These are phyloP conservation scores for Rhizopus arrhizus DNA, from an alignment of 371 early-diverging fungal species.

Conservation along the genomic window DNA sequence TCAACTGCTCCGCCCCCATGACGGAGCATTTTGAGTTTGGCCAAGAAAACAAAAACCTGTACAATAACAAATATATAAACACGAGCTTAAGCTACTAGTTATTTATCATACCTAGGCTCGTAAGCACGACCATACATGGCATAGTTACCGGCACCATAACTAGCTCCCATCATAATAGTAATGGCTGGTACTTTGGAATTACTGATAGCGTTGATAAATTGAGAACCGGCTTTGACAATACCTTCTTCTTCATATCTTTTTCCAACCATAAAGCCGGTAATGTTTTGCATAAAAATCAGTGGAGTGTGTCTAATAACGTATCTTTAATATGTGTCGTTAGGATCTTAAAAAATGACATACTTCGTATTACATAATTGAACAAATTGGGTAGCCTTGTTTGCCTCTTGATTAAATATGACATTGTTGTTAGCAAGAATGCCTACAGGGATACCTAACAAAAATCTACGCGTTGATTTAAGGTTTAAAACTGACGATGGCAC, in stretches of 20 bases:
- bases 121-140: conserved; percentile 81
- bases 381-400: conserved; percentile 80
- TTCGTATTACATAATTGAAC: conserved; percentile 76
- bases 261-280: conserved; percentile 85
- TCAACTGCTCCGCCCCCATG: conserved; percentile 78
- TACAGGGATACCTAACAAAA: conserved; percentile 58
- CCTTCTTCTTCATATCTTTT: conserved; percentile 75
- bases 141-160: conserved; percentile 83
- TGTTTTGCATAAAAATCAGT: conserved; percentile 72
- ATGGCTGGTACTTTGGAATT: conserved; percentile 75
- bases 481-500: neutral
- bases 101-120: conserved; percentile 55
- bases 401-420: conserved; percentile 71
- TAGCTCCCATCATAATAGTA: conserved; percentile 76
- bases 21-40: conserved; percentile 78
- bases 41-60: conserved; percentile 74
- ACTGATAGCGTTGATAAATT: conserved; percentile 78
- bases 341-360: conserved; percentile 27
- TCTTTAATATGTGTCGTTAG: neutral
- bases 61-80: neutral
- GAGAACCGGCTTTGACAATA: conserved; percentile 77
- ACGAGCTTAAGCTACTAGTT: neutral
- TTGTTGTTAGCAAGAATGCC: conserved; percentile 78
- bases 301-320: conserved; percentile 58
- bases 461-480: neutral